A percentile compares a stretch with the other conserved stretches of the same genome.
phyloP scores from a whole-genome alignment of 2,329 filamentous ascomycete species.

The Aureobasidium namibiae region DNA sequence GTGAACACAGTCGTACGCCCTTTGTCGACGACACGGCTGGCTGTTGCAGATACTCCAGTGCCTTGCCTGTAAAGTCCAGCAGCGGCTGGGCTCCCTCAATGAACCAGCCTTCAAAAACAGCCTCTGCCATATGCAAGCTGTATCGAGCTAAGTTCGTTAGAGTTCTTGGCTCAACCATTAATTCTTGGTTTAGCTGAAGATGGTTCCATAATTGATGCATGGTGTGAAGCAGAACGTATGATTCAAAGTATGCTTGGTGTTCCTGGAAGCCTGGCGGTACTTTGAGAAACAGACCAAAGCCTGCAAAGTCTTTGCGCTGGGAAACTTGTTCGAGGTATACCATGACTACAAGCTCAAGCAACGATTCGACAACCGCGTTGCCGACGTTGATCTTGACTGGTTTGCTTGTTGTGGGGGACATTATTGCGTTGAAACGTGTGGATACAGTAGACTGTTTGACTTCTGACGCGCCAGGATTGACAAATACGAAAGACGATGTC shows the following conservation, averaged over 20 bases:
- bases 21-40: slow-evolving; percentile 76
- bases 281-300: slow-evolving; percentile 77
- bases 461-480: slow-evolving; percentile 59
- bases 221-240: slow-evolving; percentile 71
- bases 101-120: slow-evolving; percentile 94
- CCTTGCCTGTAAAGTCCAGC: slow-evolving; percentile 75
- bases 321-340: slow-evolving; percentile 84
- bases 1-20: slow-evolving; percentile 81
- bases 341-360: slow-evolving; percentile 68
- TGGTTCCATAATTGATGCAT: slow-evolving; percentile 62
- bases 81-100: slow-evolving; percentile 75
- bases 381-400: slow-evolving; percentile 44
- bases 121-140: slow-evolving; percentile 72
- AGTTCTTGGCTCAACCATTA: slow-evolving; percentile 71
- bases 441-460: slow-evolving; percentile 47
- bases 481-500: slow-evolving; percentile 83
- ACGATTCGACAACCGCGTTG: slow-evolving; percentile 63
- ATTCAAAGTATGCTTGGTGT: slow-evolving; percentile 91
- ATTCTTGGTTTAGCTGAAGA: slow-evolving; percentile 62
- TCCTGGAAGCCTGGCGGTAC: slow-evolving; percentile 89
- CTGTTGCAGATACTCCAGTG: slow-evolving; percentile 82
- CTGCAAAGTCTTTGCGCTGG: slow-evolving; percentile 79
- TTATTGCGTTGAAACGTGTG: slow-evolving; percentile 54
- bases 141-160: slow-evolving; percentile 82
- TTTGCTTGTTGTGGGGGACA: slow-evolving; percentile 50